Evolutionary conservation across 495 filamentous ascomycete genomes (phyloP), one percentile per base, ranked within the genome.

Genomic region (Collariella sp.): DNA sequence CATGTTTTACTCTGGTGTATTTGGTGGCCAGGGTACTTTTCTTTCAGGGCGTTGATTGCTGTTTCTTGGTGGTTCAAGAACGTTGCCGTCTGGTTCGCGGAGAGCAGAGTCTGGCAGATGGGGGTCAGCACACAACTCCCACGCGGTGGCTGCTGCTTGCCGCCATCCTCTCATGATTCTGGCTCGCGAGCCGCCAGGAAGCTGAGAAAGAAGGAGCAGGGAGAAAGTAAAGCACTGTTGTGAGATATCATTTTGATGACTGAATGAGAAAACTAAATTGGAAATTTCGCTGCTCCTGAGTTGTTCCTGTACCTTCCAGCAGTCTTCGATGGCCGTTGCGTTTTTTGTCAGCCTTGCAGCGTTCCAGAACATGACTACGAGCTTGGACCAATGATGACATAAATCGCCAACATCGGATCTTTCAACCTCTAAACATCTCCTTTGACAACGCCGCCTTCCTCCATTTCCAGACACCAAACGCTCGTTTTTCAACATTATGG

Each of bases 231-330:
- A 46, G 42, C 22, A 22, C 11, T 44, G 47, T 54, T 46, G 55
- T 12, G 41, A 38, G 40, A 39, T 31, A 50, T 39, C 26, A 41
- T 45, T 29, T n/a, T 56, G 36, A 58, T 59, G 54, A 57, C n/a
- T 60, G 61, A 63, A 63, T 56, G 55, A 58, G 22, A 56, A 56
- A 55, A 50, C 35, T 55, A 58, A 58, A 63, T 60, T 60, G 56
- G 46, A 59, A 43, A 41, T 5, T 33, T 16, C 7, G 45, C 34
- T 36, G n/a, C 5, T 5, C 1, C 20, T 34, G 19, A 24, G 1
- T 18, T 45, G 31, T 44, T 2, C 12, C 4, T 45, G 50, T 12
- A 10, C 7, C 39, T 24, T 23, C n/a, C n/a, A n/a, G n/a, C n/a
- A n/a, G n/a, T n/a, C n/a, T n/a, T n/a, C n/a, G n/a, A n/a, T n/a